A percentile compares a stretch with the other conserved stretches of the same genome.
Evolutionary conservation across 176 grass and related monocot species (phyloP).

Genomic region (sorghum (Sorghum bicolor)): Sorghum_bicolor_NCBIv3 NC_012873.2:61435001-61435500

Average conservation of each 20-base stretch:
- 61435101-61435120: not conserved
- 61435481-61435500: conserved; percentile 68
- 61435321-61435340: conserved; percentile 65
- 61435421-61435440: conserved; percentile 82
- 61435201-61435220: not conserved
- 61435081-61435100: not conserved
- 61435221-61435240: conserved; percentile 24
- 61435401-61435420: conserved; percentile 90
- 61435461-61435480: conserved; percentile 87
- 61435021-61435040: not conserved
- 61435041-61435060: not conserved
- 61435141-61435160: conserved; percentile 12
- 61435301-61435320: conserved; percentile 70
- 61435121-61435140: not conserved
- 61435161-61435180: not conserved
- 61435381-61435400: conserved; percentile 78
- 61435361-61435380: conserved; percentile 90
- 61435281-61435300: conserved; percentile 75
- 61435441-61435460: conserved; percentile 70
- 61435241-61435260: conserved; percentile 26
- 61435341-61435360: conserved; percentile 80
- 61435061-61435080: not conserved
- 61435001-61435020: not conserved
- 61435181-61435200: not conserved
- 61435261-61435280: conserved; percentile 66